A percentile compares a stretch with the other conserved stretches of the same genome.
Conservation (phyloP, 2,329 filamentous ascomycete species). For the Fusarium sp. region DNA sequence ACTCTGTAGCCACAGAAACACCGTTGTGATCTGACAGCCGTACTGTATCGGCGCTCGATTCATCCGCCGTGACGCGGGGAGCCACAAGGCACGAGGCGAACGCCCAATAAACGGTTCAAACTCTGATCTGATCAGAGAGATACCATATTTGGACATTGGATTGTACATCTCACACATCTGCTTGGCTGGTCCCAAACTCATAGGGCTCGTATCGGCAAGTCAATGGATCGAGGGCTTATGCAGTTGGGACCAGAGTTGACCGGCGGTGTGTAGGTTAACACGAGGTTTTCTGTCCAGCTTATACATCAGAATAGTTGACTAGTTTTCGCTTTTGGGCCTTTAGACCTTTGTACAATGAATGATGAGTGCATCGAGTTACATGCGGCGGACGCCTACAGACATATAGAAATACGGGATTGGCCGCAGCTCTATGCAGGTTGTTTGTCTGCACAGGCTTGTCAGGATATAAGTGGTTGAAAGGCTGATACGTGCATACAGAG, state of each 20-base stretch:
- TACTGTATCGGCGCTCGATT: neutral
- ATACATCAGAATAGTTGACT: conserved; percentile 4
- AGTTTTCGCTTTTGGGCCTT: too few relatives aligned
- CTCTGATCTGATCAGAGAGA: conserved; percentile 31
- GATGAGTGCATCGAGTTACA: conserved; percentile 35
- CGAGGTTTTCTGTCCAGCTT: conserved; percentile 28
- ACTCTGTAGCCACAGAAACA: conserved; percentile 9
- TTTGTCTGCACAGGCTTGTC: conserved; percentile 19
- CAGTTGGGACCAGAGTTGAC: conserved; percentile 27
- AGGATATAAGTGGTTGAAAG: conserved; percentile 29
- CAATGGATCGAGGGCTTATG: conserved; percentile 31
- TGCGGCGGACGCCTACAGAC: conserved; percentile 31
- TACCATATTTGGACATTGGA: conserved; percentile 30
- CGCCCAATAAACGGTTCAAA: conserved; percentile 24
- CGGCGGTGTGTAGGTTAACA: conserved; percentile 38
- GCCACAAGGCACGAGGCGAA: conserved; percentile 13
- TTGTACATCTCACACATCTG: conserved; percentile 13
- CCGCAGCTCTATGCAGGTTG: conserved; percentile 12
- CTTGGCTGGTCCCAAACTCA: conserved; percentile 12
- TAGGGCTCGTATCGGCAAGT: conserved; percentile 42
- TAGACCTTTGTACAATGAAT: neutral
- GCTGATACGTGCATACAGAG: conserved; percentile 17
- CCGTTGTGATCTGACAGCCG: conserved; percentile 1
- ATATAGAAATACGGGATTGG: conserved; percentile 30
- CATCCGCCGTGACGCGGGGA: conserved; percentile 17